Base-by-base conservation (phyloP, 192 early-diverging fungal genomes). In the Linnemannia elongata region DNA sequence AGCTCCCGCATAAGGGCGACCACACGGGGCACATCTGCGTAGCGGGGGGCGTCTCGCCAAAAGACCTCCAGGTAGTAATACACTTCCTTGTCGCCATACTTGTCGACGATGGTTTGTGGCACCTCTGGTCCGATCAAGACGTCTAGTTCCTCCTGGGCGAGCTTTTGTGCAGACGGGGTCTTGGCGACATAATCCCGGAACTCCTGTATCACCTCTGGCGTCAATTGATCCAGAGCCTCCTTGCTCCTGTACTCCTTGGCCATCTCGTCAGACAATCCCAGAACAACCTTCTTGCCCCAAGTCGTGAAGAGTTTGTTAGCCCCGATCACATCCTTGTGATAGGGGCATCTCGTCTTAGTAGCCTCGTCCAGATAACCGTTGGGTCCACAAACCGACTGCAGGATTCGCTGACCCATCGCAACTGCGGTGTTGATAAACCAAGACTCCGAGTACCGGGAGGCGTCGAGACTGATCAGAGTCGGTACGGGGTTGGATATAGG, bases 231-330 rank as follows among this genome's bases (percentile, higher is more conserved):
- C 57, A 0, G n/a, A 0, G 18, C 44, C 38, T 39, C 52, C 44
- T 83, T 84, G 36, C 79, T 72, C 17, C 42, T 36, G 55, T 84
- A 77, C 20, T 71, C 30, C 30, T 76, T 74, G 71, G 69, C 60
- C 76, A 84, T 78, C 35, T 75, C 57, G 6, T 36, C 33, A 6
- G 81, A 55, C 2, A 82, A 47, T 12, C 81, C 75, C 1, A 83
- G 75, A 33, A 83, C 44, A 10, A 83, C 3, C 2, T 44, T 41
- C 22, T 6, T 38, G 35, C 30, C 24, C 22, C 22, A 57, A 24
- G 24, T 57, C 20, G 0, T n/a, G 54, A 49, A 57, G 54, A 57
- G 54, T n/a, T 22, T n/a, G 54, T 8, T 27, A 24, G 24, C 24
- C 22, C 24, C 6, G 24, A 5, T n/a, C 54, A n/a, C 7, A 17